These are phyloP conservation scores for Oryza brachyantha DNA, from an alignment of 176 grass and related monocot species.

Conservation along the genomic window DNA sequence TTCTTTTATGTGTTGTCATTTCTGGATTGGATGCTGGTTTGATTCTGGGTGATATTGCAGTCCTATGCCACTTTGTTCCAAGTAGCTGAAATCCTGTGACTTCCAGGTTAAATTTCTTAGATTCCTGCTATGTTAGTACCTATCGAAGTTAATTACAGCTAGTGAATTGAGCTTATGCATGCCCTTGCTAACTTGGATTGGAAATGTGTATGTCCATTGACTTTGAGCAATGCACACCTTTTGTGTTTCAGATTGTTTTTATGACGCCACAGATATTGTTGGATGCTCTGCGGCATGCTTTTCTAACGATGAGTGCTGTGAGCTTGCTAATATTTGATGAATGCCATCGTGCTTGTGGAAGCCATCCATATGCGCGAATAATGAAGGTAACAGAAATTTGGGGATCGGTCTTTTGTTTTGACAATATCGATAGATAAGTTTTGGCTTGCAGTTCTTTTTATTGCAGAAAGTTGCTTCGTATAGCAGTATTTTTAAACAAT, in stretches of 20 bases:
- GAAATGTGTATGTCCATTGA: background rate
- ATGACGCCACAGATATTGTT: conserved; percentile 63
- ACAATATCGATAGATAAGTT: conserved; percentile 6
- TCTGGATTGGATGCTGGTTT: background rate
- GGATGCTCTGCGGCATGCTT: conserved; percentile 63
- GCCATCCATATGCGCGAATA: conserved; percentile 65
- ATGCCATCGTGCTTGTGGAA: conserved; percentile 64
- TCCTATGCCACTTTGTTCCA: background rate
- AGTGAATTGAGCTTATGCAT: background rate
- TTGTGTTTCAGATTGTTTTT: conserved; percentile 46
- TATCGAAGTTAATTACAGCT: background rate
- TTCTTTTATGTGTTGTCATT: background rate
- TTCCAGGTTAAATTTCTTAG: conserved; percentile 5
- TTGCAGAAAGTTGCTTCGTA: conserved; percentile 4
- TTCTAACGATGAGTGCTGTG: conserved; percentile 36
- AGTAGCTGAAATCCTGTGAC: background rate
- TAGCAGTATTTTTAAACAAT: background rate
- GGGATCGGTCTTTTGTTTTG: conserved; percentile 4
- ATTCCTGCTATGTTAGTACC: background rate
- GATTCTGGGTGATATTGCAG: background rate
- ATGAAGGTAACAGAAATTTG: conserved; percentile 42
- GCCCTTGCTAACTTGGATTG: background rate
- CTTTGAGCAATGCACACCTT: background rate
- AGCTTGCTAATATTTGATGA: conserved; percentile 65
- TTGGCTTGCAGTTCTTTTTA: background rate